Evolutionary conservation across 768 basidiomycete species (phyloP), one percentile per base, ranked within the genome.

Genomic region (Boletus tomentosulus): DNA sequence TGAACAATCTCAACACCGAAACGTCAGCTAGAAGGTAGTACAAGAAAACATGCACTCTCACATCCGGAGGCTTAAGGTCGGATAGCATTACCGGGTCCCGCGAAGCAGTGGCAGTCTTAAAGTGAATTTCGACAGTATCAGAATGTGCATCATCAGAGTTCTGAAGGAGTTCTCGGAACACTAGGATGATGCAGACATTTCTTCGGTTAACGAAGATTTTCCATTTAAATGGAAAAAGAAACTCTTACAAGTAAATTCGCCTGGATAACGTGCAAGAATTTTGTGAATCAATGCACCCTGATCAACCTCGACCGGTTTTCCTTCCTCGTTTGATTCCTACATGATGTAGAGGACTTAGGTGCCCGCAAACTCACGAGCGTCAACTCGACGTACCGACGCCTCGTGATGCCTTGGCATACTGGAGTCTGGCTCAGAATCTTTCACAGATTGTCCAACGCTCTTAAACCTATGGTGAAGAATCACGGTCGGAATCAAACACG

Each of bases 271-370:
- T 10, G 96, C 92, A 8, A 98, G 82, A 13, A 98, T 87, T 73
- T 94, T 98, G 75, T 94, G 89, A 48, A 97, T 92, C 54, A 97
- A 75, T 19, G 92, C 92, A 11, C 92, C 81, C 67, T 95, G 93
- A 68, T 96, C 92, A 45, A 96, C 92, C 22, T 11, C 22, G n/a
- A 46, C 31, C 13, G n/a, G 45, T 38, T n/a, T 38, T 38, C 16
- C 37, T 38, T 38, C 37, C 16, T n/a, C 37, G 8, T 38, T 38
- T 12, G 37, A 7, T 4, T 2, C 7, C 37, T 38, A 38, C n/a
- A n/a, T 38, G 37, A 34, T 38, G n/a, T 12, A n/a, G 6, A 38
- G n/a, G 37, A 38, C 4, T 38, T 4, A n/a, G 37, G 1, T n/a
- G 7, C 37, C 19, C 37, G 15, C 37, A 16, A n/a, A 37, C 6